These are phyloP conservation scores for Coprinopsis cinerea DNA, from an alignment of 768 basidiomycete species.

Conservation along the genomic window DNA sequence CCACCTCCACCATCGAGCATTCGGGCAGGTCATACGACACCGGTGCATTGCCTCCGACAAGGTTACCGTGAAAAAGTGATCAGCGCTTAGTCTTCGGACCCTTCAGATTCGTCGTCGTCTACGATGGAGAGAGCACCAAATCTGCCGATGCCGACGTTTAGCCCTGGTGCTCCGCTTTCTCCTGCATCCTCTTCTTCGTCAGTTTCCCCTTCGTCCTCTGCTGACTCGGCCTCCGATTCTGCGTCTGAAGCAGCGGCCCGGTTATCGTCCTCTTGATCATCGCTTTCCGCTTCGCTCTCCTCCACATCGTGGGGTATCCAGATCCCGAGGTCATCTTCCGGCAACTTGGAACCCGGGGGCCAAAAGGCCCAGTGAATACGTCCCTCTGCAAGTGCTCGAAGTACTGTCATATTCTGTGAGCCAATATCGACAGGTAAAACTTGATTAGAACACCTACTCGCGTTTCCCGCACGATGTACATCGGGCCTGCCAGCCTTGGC, in stretches of 20 bases:
- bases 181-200: conserved; percentile 25
- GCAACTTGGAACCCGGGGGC: conserved; percentile 48
- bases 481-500: conserved; percentile 90
- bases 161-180: conserved; percentile 17
- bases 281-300: conserved; percentile 17
- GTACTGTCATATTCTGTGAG: conserved; percentile 56
- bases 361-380: conserved; percentile 80
- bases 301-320: conserved; percentile 44
- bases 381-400: conserved; percentile 80
- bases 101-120: conserved; percentile 18
- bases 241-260: conserved; percentile 8
- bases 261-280: conserved; percentile 18
- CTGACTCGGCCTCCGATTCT: conserved; percentile 16
- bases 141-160: conserved; percentile 22
- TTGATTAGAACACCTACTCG: conserved; percentile 47
- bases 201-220: conserved; percentile 27
- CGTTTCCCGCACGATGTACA: conserved; percentile 83
- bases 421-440: not conserved
- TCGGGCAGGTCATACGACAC: too few species aligned
- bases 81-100: conserved; percentile 12
- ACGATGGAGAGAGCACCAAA: conserved; percentile 37
- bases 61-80: conserved; percentile 1
- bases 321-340: conserved; percentile 38
- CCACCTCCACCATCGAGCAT: too few species aligned
- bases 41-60: too few species aligned